phyloP scores from a whole-genome alignment of 2,329 filamentous ascomycete genomes.

The Epichloe hybrida region DNA sequence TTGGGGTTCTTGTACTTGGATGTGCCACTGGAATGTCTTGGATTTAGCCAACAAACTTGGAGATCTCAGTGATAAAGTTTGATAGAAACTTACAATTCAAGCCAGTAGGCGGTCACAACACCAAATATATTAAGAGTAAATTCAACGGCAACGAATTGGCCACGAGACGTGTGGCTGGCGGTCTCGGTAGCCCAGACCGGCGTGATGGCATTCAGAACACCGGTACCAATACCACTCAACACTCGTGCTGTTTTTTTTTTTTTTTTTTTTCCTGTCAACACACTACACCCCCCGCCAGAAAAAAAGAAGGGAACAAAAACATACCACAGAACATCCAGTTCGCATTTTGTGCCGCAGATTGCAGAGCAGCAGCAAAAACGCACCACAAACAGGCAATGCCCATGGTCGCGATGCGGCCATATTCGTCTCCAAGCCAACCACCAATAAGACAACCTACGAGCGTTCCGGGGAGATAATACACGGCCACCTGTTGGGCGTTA shows the following conservation, averaged over 20 bases:
- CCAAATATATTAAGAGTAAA: slow-evolving; percentile 64
- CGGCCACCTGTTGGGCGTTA: slow-evolving; percentile 16
- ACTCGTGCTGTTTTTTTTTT: slow-evolving; percentile 24
- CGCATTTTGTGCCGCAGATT: slow-evolving; percentile 51
- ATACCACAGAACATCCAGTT: slow-evolving; percentile 56
- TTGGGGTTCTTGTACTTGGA: slow-evolving; percentile 45
- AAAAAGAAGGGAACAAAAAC: background rate
- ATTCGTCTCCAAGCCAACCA: slow-evolving; percentile 35
- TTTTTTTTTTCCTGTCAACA: background rate
- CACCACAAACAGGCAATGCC: slow-evolving; percentile 44
- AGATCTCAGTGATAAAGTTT: background rate
- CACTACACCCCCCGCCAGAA: too few relatives aligned
- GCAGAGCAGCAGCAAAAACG: slow-evolving; percentile 47
- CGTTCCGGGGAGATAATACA: slow-evolving; percentile 35
- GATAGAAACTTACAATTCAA: slow-evolving; percentile 27
- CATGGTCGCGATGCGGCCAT: slow-evolving; percentile 44
- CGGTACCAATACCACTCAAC: slow-evolving; percentile 38
- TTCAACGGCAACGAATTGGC: slow-evolving; percentile 57
- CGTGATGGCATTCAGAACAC: slow-evolving; percentile 34
- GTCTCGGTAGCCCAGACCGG: slow-evolving; percentile 35
- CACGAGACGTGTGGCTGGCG: slow-evolving; percentile 39
- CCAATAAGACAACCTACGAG: slow-evolving; percentile 37
- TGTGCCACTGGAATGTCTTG: slow-evolving; percentile 25
- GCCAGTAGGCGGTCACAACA: slow-evolving; percentile 48
- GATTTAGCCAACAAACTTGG: too few relatives aligned